Evolutionary conservation across 2,329 filamentous ascomycete species (phyloP).

Genomic region (Sarocladiaceae sp.): DNA sequence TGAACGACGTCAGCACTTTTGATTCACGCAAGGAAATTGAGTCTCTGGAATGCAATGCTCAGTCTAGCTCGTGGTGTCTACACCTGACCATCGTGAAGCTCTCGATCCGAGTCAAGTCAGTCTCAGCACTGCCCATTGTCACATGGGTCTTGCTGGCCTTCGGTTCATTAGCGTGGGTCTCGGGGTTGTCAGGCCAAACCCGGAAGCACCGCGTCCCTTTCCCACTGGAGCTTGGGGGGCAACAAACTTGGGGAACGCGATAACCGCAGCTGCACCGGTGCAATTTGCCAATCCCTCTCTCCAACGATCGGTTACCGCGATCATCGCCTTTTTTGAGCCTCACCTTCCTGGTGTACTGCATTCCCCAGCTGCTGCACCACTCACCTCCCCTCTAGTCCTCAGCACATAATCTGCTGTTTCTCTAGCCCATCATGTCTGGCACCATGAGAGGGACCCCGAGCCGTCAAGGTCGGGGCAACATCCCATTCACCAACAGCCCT

Average conservation of each 20-base stretch:
- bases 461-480: slow-evolving; percentile 54
- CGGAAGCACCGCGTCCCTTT: slow-evolving; percentile 1
- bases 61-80: neutral
- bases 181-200: slow-evolving; percentile 4
- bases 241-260: slow-evolving; percentile 8
- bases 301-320: neutral
- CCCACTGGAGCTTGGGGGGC: too few species aligned
- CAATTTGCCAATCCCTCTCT: slow-evolving; percentile 7
- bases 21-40: neutral
- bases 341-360: neutral
- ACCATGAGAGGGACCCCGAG: slow-evolving; percentile 69
- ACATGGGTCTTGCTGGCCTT: neutral
- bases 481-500: slow-evolving; percentile 60
- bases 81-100: neutral
- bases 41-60: neutral
- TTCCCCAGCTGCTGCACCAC: neutral
- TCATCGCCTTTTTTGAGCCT: slow-evolving; percentile 6
- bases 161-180: slow-evolving; percentile 6
- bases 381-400: neutral
- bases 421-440: slow-evolving; percentile 44
- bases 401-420: neutral
- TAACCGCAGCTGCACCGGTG: slow-evolving; percentile 3
- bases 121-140: slow-evolving; percentile 2
- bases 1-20: neutral
- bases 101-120: neutral